A percentile compares a stretch with the other conserved stretches of the same genome.
phyloP scores from a whole-genome alignment of 1,284 basidiomycete genomes.

The Papiliotrema terrestris region DNA sequence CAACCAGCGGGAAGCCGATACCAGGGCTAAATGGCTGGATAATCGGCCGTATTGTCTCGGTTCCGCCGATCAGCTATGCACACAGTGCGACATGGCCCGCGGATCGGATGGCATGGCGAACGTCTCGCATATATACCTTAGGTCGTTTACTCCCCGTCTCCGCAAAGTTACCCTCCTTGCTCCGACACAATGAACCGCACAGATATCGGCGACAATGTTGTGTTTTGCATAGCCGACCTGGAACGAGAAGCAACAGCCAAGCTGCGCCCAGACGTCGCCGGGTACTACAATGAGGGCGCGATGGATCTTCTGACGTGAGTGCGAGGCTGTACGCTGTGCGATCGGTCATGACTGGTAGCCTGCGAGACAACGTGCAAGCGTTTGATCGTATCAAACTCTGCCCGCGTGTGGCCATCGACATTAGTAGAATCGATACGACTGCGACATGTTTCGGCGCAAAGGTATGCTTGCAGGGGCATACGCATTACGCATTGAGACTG shows the following conservation, averaged over 20 bases:
- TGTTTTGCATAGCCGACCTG: slow-evolving; percentile 20
- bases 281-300: slow-evolving; percentile 25
- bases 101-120: too few species aligned
- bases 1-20: too few species aligned
- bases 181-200: neutral
- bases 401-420: slow-evolving; percentile 30
- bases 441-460: slow-evolving; percentile 12
- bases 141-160: too few species aligned
- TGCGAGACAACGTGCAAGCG: slow-evolving; percentile 24
- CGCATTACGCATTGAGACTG: neutral
- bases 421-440: slow-evolving; percentile 21
- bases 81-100: too few species aligned
- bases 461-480: neutral
- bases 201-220: neutral
- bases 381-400: slow-evolving; percentile 30
- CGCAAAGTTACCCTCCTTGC: too few species aligned
- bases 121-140: too few species aligned
- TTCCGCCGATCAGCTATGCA: too few species aligned
- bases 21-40: too few species aligned
- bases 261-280: slow-evolving; percentile 11
- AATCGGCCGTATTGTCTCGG: too few species aligned
- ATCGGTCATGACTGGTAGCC: neutral
- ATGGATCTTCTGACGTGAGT: slow-evolving; percentile 27
- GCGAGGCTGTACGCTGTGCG: neutral
- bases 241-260: slow-evolving; percentile 10